Evolutionary conservation across 805 yeast species (phyloP).

Genomic region (Zygosaccharomyces bailii): DNA sequence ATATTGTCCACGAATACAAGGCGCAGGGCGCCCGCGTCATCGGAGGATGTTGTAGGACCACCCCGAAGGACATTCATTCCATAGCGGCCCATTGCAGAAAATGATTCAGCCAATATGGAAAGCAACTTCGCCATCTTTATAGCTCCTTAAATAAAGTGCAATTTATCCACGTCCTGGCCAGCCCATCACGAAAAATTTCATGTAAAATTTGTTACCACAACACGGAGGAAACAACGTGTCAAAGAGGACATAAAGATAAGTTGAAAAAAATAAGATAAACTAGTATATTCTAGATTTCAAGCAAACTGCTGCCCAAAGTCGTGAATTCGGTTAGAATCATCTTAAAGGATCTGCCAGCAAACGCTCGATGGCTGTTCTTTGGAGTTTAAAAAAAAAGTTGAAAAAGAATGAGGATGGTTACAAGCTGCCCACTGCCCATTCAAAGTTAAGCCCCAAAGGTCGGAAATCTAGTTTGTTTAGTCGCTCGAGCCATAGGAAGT

Average conservation of each 20-base stretch:
- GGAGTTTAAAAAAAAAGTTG: constrained; percentile 12
- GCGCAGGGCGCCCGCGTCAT: constrained; percentile 45
- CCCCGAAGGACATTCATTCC: constrained; percentile 43
- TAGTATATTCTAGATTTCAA: background rate
- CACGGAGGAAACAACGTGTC: constrained; percentile 15
- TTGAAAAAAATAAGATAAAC: background rate
- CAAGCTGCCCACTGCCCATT: constrained; percentile 14
- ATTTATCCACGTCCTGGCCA: constrained; percentile 2
- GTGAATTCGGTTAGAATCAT: background rate
- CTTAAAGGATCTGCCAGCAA: background rate
- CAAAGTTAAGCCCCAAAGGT: constrained; percentile 15
- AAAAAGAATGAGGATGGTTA: constrained; percentile 14
- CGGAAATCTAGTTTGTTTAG: background rate
- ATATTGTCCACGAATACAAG: constrained; percentile 37
- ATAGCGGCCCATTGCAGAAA: constrained; percentile 8
- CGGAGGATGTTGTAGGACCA: constrained; percentile 77
- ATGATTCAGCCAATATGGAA: background rate
- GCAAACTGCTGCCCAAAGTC: background rate
- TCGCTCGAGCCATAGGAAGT: background rate
- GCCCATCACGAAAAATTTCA: constrained; percentile 11
- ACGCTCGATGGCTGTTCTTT: constrained; percentile 9
- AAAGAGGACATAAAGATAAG: background rate
- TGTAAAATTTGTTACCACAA: constrained; percentile 2
- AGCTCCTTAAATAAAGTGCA: constrained; percentile 1
- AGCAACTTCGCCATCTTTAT: background rate